Conservation (phyloP, 768 basidiomycete genomes). For the Amyloporia xantha region DNA sequence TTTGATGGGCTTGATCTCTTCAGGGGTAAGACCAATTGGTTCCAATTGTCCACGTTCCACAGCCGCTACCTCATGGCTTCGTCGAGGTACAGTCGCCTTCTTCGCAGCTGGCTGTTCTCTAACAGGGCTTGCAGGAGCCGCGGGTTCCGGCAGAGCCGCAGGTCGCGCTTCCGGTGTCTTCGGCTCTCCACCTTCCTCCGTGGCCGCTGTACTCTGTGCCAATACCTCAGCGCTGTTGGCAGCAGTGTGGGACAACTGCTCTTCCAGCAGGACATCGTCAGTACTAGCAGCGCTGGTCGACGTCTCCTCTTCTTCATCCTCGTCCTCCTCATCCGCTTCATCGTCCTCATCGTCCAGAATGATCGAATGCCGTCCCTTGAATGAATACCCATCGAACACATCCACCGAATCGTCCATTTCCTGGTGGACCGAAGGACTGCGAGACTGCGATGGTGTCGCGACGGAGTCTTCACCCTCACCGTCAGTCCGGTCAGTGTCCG, state of each 20-base stretch:
- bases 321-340: slow-evolving; percentile 39
- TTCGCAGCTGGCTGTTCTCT: slow-evolving; percentile 1
- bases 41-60: slow-evolving; percentile 14
- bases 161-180: slow-evolving; percentile 71
- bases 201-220: slow-evolving; percentile 27
- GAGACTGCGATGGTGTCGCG: slow-evolving; percentile 75
- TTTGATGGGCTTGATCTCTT: slow-evolving; percentile 8
- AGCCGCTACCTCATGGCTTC: slow-evolving; percentile 4
- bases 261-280: slow-evolving; percentile 16
- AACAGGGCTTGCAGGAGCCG: slow-evolving; percentile 5
- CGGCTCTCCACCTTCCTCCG: slow-evolving; percentile 42
- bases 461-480: slow-evolving; percentile 73
- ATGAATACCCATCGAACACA: slow-evolving; percentile 92
- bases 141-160: slow-evolving; percentile 25
- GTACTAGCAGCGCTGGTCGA: slow-evolving; percentile 14
- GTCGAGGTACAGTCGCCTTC: slow-evolving; percentile 4
- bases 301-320: slow-evolving; percentile 25
- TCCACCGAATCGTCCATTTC: slow-evolving; percentile 52
- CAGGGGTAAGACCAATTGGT: slow-evolving; percentile 3
- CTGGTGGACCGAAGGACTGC: slow-evolving; percentile 61
- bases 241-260: slow-evolving; percentile 6
- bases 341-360: slow-evolving; percentile 66
- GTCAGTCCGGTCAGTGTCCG: slow-evolving; percentile 66
- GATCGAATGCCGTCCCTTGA: slow-evolving; percentile 80
- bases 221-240: slow-evolving; percentile 2